Base-by-base conservation (phyloP, 2,329 filamentous ascomycete genomes). In the Ophiostoma sp. region DNA sequence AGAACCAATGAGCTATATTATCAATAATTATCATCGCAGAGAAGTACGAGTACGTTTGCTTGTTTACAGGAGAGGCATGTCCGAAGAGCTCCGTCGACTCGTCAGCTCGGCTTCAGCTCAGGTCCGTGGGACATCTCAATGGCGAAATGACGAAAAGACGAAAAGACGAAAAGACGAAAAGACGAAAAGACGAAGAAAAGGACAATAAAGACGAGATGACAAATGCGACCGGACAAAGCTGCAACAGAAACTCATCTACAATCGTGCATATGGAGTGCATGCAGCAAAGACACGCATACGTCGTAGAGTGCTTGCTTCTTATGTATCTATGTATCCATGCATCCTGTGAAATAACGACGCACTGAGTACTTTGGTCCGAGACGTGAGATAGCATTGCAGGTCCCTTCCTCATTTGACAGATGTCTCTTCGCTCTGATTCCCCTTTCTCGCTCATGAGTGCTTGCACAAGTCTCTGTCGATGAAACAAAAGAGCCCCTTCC, bases 401-500 rank as follows among this genome's bases (percentile, higher is more conserved):
- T 55, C 49, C 6, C 18, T 55, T 55, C 49, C 49, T 36, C 49
- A 27, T 55, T 27, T 8, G 49, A 18, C 49, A 18, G 16, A 27
- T 27, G 27, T 27, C 27, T 27, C 27, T 27, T 27, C 27, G 27
- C 27, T 27, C 27, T 27, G 27, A 27, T 44, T 38, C 52, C 55
- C 55, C 27, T 60, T 60, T 60, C 12, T 11, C 27, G 27, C 27
- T 27, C 27, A 27, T 27, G 27, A 27, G 27, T 27, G n/a, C 38
- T 55, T 18, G 36, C 18, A 58, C 9, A 36, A 36, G 12, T 38
- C 27, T 5, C 45, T 36, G 18, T 18, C 27, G 52, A 58, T 63
- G 60, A 63, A 63, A 63, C 58, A 41, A 63, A 6, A 16, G 38
- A 42, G 16, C 60, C 60, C 60, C 60, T 42, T 41, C 27, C 14